Base-by-base conservation (phyloP, 2,329 filamentous ascomycete genomes). In the Cadophora sp. region DNA sequence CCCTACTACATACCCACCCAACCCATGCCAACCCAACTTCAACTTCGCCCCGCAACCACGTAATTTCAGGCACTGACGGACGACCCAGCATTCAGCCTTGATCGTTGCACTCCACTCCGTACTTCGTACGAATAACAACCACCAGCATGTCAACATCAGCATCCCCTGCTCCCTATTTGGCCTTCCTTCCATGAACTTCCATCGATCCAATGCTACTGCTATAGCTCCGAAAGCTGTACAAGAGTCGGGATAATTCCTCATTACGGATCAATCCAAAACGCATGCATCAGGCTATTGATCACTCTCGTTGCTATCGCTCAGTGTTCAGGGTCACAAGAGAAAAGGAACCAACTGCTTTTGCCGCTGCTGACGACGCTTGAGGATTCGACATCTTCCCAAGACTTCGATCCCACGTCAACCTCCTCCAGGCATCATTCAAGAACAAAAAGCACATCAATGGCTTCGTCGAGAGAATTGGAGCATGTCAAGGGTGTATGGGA, bases 401-500 rank as follows among this genome's bases (percentile, higher is more conserved):
- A n/a, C 19, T 50, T 11, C 29, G 34, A 29, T 40, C 37, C 50
- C 59, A 67, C 69, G 60, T 68, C 64, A 43, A 68, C 59, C 48
- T 60, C 43, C 37, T 61, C 48, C 51, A 66, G 61, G 58, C 67
- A 65, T 40, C 40, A 27, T 53, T n/a, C 24, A 24, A 29, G 64
- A 65, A 19, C 22, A 43, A 16, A 3, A 16, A 43, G 12, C 40
- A 61, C 60, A 56, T 6, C 37, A 31, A 73, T 71, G 71, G 64
- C 71, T n/a, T 67, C 68, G 27, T 53, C 74, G 27, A 43, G 67
- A 51, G 73, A 75, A 67, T 60, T 77, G 24, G 68, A 73, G 12
- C 75, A 78, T 66, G 71, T 78, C 51, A 68, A 68, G 34, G 66
- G 62, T 9, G 74, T 78, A 12, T 77, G 75, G 75, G 65, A 73